Evolutionary conservation across 345 rosid genomes (phyloP).

Genomic region (Trapa bicornis): DNA sequence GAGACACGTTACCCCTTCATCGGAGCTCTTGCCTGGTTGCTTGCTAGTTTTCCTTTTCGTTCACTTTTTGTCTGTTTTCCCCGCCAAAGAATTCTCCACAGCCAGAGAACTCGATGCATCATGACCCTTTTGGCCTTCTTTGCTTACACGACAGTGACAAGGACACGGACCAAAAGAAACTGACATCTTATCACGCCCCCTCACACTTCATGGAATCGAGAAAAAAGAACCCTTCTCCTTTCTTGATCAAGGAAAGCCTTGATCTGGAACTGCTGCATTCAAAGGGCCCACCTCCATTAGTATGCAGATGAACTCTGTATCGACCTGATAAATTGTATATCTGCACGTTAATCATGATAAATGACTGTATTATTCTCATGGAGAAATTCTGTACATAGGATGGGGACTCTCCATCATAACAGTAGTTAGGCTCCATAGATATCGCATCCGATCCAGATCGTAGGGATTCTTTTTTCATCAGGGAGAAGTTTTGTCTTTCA

Average conservation of each 20-base stretch:
- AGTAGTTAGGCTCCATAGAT: not conserved
- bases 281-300: too few relatives aligned
- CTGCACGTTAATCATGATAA: not conserved
- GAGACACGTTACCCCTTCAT: slow-evolving; percentile 15
- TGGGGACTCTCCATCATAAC: not conserved
- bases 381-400: too few relatives aligned
- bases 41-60: slow-evolving; percentile 6
- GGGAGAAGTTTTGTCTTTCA: slow-evolving; percentile 9
- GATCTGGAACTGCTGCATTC: too few relatives aligned
- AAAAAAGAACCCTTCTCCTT: not conserved
- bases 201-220: not conserved
- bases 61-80: slow-evolving; percentile 15
- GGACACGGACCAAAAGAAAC: not conserved
- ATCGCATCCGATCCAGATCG: slow-evolving; percentile 3
- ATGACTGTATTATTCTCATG: not conserved
- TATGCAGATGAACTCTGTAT: too few relatives aligned
- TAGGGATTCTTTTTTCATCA: not conserved
- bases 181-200: not conserved
- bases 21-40: not conserved
- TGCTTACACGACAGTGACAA: not conserved
- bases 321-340: too few relatives aligned
- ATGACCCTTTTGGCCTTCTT: not conserved
- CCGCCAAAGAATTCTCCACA: slow-evolving; percentile 7
- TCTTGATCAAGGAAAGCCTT: too few relatives aligned
- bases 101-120: slow-evolving; percentile 7